These are phyloP conservation scores for Nicotiana tabacum DNA, from an alignment of 257 asterid genomes.

Conservation along the genomic window DNA sequence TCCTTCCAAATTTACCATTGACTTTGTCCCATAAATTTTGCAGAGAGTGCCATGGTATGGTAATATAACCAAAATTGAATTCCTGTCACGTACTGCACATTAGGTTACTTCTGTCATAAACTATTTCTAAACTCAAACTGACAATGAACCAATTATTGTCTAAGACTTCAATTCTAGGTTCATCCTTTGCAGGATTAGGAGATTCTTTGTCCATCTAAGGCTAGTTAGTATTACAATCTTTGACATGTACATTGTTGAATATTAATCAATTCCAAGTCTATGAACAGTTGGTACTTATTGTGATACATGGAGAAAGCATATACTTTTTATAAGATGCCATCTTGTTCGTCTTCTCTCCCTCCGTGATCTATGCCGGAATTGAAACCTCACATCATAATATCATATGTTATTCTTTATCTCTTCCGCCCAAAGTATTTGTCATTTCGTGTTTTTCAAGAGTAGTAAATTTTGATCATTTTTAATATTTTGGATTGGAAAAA, in stretches of 20 bases:
- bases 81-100: background rate
- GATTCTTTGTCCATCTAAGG: background rate
- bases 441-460: background rate
- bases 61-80: background rate
- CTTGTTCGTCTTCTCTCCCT: background rate
- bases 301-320: background rate
- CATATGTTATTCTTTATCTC: background rate
- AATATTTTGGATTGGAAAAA: background rate
- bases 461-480: background rate
- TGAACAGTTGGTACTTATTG: background rate
- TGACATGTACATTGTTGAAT: background rate
- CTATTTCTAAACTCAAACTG: background rate
- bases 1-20: background rate
- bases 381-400: background rate
- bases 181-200: background rate
- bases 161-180: background rate
- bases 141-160: background rate
- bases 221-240: background rate
- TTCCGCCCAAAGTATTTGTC: background rate
- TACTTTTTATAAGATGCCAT: background rate
- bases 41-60: background rate
- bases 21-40: background rate
- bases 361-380: background rate
- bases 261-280: background rate
- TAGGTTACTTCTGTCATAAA: background rate